A percentile compares a stretch with the other conserved stretches of the same genome.
Evolutionary conservation across 2,329 filamentous ascomycete species (phyloP).

Genomic region (Botrytis squamosa): DNA sequence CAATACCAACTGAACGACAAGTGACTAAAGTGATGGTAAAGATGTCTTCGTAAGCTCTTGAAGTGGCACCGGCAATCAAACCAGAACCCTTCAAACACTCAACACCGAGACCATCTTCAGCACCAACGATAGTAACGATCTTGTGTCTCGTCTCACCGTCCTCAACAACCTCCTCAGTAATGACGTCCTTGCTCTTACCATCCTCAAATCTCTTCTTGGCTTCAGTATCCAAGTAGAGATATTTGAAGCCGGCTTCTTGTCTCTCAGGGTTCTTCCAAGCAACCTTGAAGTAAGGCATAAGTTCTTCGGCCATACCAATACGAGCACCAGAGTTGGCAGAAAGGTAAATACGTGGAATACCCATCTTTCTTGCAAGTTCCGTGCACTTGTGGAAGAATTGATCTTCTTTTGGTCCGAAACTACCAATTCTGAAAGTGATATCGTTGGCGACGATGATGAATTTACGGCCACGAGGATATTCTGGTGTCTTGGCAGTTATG

Average conservation of each 20-base stretch:
- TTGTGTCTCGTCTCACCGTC: constrained; percentile 88
- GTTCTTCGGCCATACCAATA: constrained; percentile 92
- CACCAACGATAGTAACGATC: constrained; percentile 90
- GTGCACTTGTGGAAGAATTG: constrained; percentile 99
- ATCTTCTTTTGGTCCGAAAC: constrained; percentile 94
- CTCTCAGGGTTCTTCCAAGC: constrained; percentile 86
- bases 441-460: constrained; percentile 99
- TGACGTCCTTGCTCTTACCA: constrained; percentile 69
- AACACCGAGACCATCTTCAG: constrained; percentile 94
- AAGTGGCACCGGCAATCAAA: constrained; percentile 96
- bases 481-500: constrained; percentile 88
- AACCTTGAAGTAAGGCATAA: constrained; percentile 95
- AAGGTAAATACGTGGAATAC: constrained; percentile 94
- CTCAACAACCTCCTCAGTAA: constrained; percentile 84
- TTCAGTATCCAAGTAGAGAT: constrained; percentile 88
- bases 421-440: constrained; percentile 98
- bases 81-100: constrained; percentile 96
- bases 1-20: constrained; percentile 97
- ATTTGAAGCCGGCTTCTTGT: constrained; percentile 91
- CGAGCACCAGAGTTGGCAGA: constrained; percentile 99
- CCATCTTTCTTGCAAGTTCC: constrained; percentile 87
- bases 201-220: constrained; percentile 85
- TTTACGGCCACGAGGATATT: constrained; percentile 87
- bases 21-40: constrained; percentile 98
- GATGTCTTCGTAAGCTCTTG: constrained; percentile 95